Percentiles rank a stretch among this genome's conserved stretches.
Conservation (phyloP, 768 basidiomycete species). For the Lactarius quietus region DNA sequence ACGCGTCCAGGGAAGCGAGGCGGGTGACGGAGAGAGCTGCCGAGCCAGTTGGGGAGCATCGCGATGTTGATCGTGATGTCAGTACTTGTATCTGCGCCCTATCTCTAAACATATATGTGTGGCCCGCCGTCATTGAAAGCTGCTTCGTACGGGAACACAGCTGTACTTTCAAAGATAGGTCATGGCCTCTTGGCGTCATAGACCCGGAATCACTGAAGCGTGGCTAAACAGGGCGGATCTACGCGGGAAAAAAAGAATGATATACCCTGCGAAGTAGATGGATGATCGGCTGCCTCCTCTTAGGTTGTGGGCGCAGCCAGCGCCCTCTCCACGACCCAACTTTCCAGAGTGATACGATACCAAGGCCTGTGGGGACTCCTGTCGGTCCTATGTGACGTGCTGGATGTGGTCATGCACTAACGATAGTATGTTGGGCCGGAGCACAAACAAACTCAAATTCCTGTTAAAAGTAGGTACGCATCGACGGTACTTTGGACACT, state of each 20-base stretch:
- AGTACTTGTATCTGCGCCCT: conserved; percentile 37
- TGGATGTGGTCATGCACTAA: conserved; percentile 28
- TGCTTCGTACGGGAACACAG: neutral
- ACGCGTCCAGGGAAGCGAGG: conserved; percentile 36
- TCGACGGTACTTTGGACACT: too few species aligned
- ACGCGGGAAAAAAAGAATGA: neutral
- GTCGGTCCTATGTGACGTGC: neutral
- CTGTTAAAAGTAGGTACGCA: too few species aligned
- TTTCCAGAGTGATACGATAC: conserved; percentile 34
- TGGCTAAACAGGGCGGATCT: neutral
- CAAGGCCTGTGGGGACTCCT: conserved; percentile 31
- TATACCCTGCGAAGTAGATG: conserved; percentile 34
- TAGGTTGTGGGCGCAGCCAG: conserved; percentile 6
- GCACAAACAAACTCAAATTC: too few species aligned
- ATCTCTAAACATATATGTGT: conserved; percentile 32
- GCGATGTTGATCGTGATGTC: conserved; percentile 42
- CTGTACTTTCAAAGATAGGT: conserved; percentile 36
- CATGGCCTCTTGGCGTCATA: conserved; percentile 34
- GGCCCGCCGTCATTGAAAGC: neutral
- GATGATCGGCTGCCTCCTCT: conserved; percentile 21
- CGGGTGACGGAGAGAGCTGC: conserved; percentile 38
- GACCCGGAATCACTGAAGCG: conserved; percentile 39
- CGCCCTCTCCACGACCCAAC: conserved; percentile 39
- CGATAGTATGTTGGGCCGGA: conserved; percentile 43
- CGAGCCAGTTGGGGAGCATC: conserved; percentile 45